Conservation (phyloP, 441 rosid species). For the Aquilaria agallochum region DNA sequence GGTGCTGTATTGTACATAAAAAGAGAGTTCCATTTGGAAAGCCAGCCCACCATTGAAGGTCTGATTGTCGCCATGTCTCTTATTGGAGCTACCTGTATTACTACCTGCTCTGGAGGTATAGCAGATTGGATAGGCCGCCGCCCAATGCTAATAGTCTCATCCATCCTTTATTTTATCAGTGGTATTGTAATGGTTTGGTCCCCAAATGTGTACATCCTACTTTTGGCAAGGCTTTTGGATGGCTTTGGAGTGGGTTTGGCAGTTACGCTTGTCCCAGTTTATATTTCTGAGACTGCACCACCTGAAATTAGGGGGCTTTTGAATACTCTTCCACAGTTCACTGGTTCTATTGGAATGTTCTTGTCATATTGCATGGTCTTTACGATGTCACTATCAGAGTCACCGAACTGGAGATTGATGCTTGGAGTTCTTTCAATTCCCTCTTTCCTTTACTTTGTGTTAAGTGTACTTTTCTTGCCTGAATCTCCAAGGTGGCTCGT, state of each 20-base stretch:
- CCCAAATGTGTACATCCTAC: slow-evolving; percentile 47
- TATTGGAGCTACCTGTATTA: slow-evolving; percentile 50
- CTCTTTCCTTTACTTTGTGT: slow-evolving; percentile 35
- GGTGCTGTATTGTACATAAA: slow-evolving; percentile 51
- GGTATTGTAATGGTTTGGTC: slow-evolving; percentile 56
- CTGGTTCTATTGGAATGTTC: slow-evolving; percentile 59
- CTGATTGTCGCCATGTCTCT: slow-evolving; percentile 58
- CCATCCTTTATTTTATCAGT: slow-evolving; percentile 43
- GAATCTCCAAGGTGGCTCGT: slow-evolving; percentile 70
- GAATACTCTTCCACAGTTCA: slow-evolving; percentile 57
- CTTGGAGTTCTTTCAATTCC: slow-evolving; percentile 56
- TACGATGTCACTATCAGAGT: slow-evolving; percentile 47
- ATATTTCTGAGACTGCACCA: slow-evolving; percentile 62
- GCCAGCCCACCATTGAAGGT: slow-evolving; percentile 51
- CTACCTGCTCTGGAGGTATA: slow-evolving; percentile 48
- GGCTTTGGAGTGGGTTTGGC: slow-evolving; percentile 59
- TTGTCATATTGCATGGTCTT: slow-evolving; percentile 57
- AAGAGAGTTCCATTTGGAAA: slow-evolving; percentile 43
- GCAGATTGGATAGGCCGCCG: slow-evolving; percentile 61
- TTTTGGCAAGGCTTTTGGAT: slow-evolving; percentile 47
- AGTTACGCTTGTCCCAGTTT: slow-evolving; percentile 46
- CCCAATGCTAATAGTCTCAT: slow-evolving; percentile 47
- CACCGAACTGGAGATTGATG: slow-evolving; percentile 66
- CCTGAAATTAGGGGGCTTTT: slow-evolving; percentile 57
- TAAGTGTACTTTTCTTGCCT: slow-evolving; percentile 47